Base-by-base conservation (phyloP, 495 filamentous ascomycete genomes). In the Penicillium steckii region DNA sequence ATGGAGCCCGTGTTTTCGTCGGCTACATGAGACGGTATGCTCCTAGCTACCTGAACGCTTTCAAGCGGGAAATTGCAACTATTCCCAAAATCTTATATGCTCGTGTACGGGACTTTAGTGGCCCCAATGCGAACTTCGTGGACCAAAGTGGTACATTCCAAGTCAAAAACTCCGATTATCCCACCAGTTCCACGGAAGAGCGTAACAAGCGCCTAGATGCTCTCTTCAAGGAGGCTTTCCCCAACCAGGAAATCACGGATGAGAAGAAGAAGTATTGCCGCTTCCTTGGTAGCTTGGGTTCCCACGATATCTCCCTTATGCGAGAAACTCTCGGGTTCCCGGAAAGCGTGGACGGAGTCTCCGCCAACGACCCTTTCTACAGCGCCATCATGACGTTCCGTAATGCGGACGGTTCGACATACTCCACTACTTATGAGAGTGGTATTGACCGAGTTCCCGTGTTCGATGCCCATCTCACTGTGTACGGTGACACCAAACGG, bases 11-110 rank as follows among this genome's bases (percentile, higher is more conserved):
- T 17, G 69, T 81, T 8, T 75, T 81, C 47, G 75, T 81, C 4
- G 79, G 76, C 1, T 76, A 76, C 44, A 79, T 79, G 76, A 59
- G 78, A 5, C 64, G 79, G n/a, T 81, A 77, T 56, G 75, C 78
- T 8, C 54, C 74, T 0, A 56, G 62, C 15, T 80, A 77, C 51
- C 35, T 70, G 2, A 60, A 71, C 10, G 67, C 76, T 3, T 60
- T 77, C 23, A 65, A 71, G 48, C 47, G 55, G 19, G 71, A 78
- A 52, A 59, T 81, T 19, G 64, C 63, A 0, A 52, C 53, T 0
- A 66, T 72, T 17, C 56, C 55, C 0, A 58, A 65, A 27, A 78
- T 81, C 9, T 27, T 60, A n/a, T 79, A 80, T 46, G 76, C 74
- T 0, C 61, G 74, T 2, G 64, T 71, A 1, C 55, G 79, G 24